Conservation (phyloP, 345 rosid species). For the thale cress (Arabidopsis thaliana) region DNA sequence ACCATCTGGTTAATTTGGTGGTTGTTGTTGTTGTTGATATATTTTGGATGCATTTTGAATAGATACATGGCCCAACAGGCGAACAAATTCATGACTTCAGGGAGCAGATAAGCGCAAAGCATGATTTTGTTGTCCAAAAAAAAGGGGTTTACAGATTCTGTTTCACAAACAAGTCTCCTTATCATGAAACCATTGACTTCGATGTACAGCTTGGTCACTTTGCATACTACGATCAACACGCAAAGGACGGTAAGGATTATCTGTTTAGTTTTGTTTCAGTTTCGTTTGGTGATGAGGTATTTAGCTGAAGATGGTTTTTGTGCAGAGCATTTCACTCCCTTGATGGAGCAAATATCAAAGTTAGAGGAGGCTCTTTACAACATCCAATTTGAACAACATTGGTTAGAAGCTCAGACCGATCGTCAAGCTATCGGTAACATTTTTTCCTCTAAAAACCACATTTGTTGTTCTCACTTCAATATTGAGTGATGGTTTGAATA, state of each 20-base stretch:
- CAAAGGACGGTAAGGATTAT: slow-evolving; percentile 60
- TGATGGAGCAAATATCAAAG: slow-evolving; percentile 66
- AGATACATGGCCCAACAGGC: slow-evolving; percentile 68
- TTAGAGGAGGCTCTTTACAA: slow-evolving; percentile 72
- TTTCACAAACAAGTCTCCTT: slow-evolving; percentile 76
- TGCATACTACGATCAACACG: slow-evolving; percentile 66
- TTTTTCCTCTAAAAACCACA: background rate
- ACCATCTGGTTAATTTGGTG: background rate
- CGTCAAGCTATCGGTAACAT: slow-evolving; percentile 66
- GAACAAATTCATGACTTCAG: slow-evolving; percentile 67
- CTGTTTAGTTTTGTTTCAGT: background rate
- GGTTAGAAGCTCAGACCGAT: slow-evolving; percentile 82
- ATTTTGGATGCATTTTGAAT: slow-evolving; percentile 22
- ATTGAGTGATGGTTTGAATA: background rate
- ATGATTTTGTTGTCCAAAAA: slow-evolving; percentile 60
- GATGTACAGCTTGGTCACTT: slow-evolving; percentile 70
- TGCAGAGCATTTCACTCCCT: slow-evolving; percentile 69
- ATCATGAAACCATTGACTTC: slow-evolving; percentile 72
- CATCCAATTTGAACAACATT: slow-evolving; percentile 80
- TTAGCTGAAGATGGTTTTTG: slow-evolving; percentile 20
- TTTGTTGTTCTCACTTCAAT: background rate
- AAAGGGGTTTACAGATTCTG: slow-evolving; percentile 73
- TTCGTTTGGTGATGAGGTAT: background rate
- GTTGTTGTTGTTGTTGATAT: background rate
- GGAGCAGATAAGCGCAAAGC: slow-evolving; percentile 63